phyloP scores from a whole-genome alignment of 805 yeast genomes.

The Ogataea ganodermae region DNA sequence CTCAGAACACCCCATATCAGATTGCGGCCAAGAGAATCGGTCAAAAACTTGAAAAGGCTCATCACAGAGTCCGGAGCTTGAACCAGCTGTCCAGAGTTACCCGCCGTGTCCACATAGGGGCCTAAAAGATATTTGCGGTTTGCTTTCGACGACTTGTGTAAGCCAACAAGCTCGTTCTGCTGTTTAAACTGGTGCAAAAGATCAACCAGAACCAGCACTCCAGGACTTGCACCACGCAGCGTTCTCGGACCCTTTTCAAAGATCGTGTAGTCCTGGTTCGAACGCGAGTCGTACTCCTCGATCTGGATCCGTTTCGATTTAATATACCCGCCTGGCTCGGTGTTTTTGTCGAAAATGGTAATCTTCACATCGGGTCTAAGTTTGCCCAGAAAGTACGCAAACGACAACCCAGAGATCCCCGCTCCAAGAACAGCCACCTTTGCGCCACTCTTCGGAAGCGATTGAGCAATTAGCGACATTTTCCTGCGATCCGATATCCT shows the following conservation, averaged over 20 bases:
- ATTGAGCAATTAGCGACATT: constrained; percentile 14
- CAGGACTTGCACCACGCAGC: constrained; percentile 77
- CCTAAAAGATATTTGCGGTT: constrained; percentile 70
- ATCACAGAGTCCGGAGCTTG: constrained; percentile 50
- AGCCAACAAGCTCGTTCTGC: constrained; percentile 55
- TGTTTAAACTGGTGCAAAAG: constrained; percentile 50
- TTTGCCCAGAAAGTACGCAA: constrained; percentile 63
- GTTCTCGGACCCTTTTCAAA: constrained; percentile 93
- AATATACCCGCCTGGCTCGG: constrained; percentile 80
- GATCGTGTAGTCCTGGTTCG: constrained; percentile 31
- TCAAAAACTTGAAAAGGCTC: constrained; percentile 35
- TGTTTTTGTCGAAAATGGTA: constrained; percentile 57
- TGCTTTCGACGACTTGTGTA: constrained; percentile 59
- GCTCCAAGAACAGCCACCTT: constrained; percentile 77
- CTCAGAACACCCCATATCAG: constrained; percentile 45
- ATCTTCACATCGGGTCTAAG: constrained; percentile 78
- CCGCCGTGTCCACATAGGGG: constrained; percentile 23
- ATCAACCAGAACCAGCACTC: constrained; percentile 70
- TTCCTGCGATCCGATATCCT: no score
- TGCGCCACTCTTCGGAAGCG: constrained; percentile 32
- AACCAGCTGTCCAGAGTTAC: constrained; percentile 43
- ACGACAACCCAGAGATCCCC: constrained; percentile 85
- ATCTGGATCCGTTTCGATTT: constrained; percentile 46
- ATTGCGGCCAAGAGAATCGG: constrained; percentile 29
- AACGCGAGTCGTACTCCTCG: constrained; percentile 27